Base-by-base conservation (phyloP, 2,329 filamentous ascomycete genomes). In the Verticillium dahliae region DNA sequence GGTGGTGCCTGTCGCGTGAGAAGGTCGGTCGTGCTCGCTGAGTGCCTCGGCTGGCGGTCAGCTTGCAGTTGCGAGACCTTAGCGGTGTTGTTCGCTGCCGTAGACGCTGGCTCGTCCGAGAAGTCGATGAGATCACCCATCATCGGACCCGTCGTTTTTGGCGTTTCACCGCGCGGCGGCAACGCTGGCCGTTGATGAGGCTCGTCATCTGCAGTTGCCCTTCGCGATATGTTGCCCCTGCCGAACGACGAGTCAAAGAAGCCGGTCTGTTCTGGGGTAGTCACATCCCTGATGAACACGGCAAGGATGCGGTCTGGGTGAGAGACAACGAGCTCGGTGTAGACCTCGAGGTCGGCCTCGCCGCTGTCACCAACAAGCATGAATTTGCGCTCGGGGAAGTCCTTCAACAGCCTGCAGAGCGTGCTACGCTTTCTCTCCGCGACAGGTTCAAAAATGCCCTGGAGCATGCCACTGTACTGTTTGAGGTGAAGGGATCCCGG, bases 361-460 rank as follows among this genome's bases (percentile, higher is more conserved):
- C 96, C 95, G 68, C 93, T 97, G 72, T 99, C 95, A 9, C 95
- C 95, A 10, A 98, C 90, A 2, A 99, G 82, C 2, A 99, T 85
- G 70, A 99, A 99, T 68, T 86, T 91, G 55, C 95, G 83, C 58
- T 92, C 84, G 0, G 95, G 95, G 67, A 99, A 99, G 72, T 99
- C 96, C 60, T 83, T 81, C 70, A 98, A 81, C 33, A 99, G 90
- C 68, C 88, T 88, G 65, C 96, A 92, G 1, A 99, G 79, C 0
- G 92, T 93, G 1, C 89, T 87, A 73, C 92, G 94, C 78, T 99
- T 99, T 62, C 94, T 83, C 75, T 99, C 96, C 0, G 94, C 92
- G 0, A 97, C 95, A 10, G 95, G 95, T 74, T 99, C 95, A 68
- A 99, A 98, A 50, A 99, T 97, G 0, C 96, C 95, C 75, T 98